phyloP scores from a whole-genome alignment of 164 flowering plant species.

The Tetracentron sinense region DNA sequence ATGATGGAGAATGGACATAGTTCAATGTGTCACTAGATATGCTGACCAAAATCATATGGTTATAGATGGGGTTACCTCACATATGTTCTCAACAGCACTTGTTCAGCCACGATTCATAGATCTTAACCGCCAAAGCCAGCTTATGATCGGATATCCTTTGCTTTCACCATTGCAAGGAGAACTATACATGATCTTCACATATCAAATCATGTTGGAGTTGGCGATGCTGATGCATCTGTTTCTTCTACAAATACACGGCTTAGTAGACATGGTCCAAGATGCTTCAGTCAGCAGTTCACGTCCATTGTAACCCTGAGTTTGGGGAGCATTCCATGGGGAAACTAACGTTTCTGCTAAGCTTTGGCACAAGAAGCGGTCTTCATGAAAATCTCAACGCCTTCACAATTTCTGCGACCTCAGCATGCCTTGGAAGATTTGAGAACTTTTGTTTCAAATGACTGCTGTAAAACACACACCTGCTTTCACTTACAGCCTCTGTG shows the following conservation, averaged over 20 bases:
- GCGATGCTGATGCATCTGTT: conserved; percentile 16
- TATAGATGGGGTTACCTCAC: conserved; percentile 31
- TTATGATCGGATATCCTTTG: conserved; percentile 35
- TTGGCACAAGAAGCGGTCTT: conserved; percentile 16
- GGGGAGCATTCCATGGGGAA: too few relatives aligned
- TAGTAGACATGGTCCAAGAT: conserved; percentile 15
- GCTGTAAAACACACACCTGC: conserved; percentile 25
- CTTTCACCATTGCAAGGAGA: conserved; percentile 35
- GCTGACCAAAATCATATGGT: conserved; percentile 22
- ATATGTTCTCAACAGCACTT: conserved; percentile 25
- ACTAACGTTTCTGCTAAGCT: neutral
- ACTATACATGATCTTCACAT: conserved; percentile 2
- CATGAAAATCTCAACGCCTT: conserved; percentile 31
- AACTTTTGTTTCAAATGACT: conserved; percentile 19
- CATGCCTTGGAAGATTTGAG: conserved; percentile 29
- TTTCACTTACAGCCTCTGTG: conserved; percentile 22
- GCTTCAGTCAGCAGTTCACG: conserved; percentile 11
- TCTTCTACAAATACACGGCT: conserved; percentile 16
- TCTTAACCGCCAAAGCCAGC: conserved; percentile 30
- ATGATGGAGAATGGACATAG: conserved; percentile 37
- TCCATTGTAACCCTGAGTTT: conserved; percentile 4
- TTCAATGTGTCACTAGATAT: conserved; percentile 17
- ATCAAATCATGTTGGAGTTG: conserved; percentile 11
- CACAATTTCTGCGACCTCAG: conserved; percentile 20
- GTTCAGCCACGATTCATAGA: conserved; percentile 23